phyloP scores from a whole-genome alignment of 169 alveolate genomes.

The Cryptosporidium ryanae region DNA sequence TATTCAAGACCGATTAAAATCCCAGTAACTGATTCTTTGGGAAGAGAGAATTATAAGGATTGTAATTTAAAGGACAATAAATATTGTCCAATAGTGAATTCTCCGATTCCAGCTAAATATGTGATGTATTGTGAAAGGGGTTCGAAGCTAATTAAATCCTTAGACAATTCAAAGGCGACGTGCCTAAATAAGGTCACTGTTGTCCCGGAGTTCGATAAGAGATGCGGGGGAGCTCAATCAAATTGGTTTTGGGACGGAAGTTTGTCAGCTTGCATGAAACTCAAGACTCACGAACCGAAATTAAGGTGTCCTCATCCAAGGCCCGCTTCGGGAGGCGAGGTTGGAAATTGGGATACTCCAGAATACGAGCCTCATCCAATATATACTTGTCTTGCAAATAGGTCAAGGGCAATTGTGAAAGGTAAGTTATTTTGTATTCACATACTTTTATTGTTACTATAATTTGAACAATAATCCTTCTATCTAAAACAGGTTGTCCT shows the following conservation, averaged over 20 bases:
- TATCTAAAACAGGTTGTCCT: conserved; percentile 63
- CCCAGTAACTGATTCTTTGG: conserved; percentile 58
- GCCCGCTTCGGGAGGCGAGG: conserved; percentile 45
- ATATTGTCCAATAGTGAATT: conserved; percentile 32
- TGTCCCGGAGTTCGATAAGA: conserved; percentile 57
- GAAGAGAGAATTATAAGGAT: conserved; percentile 27
- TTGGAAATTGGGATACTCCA: conserved; percentile 75
- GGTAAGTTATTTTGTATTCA: conserved; percentile 11
- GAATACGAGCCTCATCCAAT: conserved; percentile 72
- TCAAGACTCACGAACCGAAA: conserved; percentile 66
- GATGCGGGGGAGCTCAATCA: conserved; percentile 64
- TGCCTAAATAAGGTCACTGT: conserved; percentile 58
- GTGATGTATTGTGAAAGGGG: conserved; percentile 62
- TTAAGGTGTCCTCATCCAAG: conserved; percentile 63
- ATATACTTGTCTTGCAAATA: conserved; percentile 59
- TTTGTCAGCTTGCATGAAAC: conserved; percentile 14
- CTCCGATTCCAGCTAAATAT: conserved; percentile 54
- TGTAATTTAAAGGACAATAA: conserved; percentile 37
- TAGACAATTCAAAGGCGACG: conserved; percentile 66
- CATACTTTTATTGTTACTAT: not conserved
- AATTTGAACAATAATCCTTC: too few relatives aligned
- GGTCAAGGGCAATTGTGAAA: conserved; percentile 61
- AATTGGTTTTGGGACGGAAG: conserved; percentile 74
- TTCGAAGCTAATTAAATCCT: conserved; percentile 39
- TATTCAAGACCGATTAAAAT: conserved; percentile 71